These are phyloP conservation scores for Diaporthe caulivora DNA, from an alignment of 2,329 filamentous ascomycete genomes.

Conservation along the genomic window DNA sequence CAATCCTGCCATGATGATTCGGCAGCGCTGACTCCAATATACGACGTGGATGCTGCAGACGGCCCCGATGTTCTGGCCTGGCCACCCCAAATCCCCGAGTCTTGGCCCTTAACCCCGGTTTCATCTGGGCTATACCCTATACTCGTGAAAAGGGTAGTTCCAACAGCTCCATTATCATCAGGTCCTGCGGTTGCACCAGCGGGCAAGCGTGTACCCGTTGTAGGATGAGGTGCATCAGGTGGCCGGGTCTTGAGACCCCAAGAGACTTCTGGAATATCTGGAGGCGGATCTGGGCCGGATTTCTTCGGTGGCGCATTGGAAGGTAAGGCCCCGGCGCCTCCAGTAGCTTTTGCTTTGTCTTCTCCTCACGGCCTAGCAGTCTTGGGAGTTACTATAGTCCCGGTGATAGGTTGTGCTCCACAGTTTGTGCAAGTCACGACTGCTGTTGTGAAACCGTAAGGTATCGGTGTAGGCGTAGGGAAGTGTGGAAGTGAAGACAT, in stretches of 20 bases:
- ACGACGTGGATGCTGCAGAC: background rate
- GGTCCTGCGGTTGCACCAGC: background rate
- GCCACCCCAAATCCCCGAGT: background rate
- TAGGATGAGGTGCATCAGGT: background rate
- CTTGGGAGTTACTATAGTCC: background rate
- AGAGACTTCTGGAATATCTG: background rate
- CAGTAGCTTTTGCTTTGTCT: background rate
- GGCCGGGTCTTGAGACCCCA: background rate
- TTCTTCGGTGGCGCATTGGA: background rate
- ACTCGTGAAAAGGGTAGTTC: background rate
- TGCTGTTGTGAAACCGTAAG: slow-evolving; percentile 1
- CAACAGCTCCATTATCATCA: background rate
- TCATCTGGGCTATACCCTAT: background rate
- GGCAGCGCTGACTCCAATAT: background rate
- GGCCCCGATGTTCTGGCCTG: background rate
- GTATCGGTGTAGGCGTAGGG: background rate
- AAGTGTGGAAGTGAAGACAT: slow-evolving; percentile 1
- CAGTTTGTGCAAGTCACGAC: background rate
- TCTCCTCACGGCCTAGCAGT: background rate
- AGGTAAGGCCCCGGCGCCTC: background rate
- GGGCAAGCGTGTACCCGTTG: background rate
- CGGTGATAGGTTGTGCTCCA: background rate
- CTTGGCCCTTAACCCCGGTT: background rate
- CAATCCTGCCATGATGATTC: background rate
- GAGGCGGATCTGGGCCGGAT: background rate